Conservation (phyloP, 768 basidiomycete genomes). For the Boletus eberwhitei region DNA sequence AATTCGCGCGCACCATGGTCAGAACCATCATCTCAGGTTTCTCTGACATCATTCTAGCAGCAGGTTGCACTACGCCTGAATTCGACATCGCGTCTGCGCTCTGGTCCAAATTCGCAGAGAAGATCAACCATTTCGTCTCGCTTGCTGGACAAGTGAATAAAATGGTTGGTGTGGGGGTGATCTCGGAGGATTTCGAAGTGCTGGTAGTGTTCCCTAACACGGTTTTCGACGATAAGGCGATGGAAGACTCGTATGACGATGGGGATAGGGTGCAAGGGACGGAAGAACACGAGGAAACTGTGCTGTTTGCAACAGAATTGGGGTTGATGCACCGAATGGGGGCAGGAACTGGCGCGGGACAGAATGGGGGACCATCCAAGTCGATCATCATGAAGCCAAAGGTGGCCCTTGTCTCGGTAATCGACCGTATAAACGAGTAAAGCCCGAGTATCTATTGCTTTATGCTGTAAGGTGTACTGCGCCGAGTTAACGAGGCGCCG, state of each 20-base stretch:
- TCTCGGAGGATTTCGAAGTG: conserved; percentile 29
- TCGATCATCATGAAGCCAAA: conserved; percentile 31
- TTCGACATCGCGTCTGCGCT: conserved; percentile 37
- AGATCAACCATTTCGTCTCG: conserved; percentile 40
- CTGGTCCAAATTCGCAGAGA: conserved; percentile 38
- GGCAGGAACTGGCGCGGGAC: conserved; percentile 4
- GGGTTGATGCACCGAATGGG: conserved; percentile 27
- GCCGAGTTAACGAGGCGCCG: no score
- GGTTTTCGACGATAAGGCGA: conserved; percentile 10
- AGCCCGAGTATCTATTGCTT: no score
- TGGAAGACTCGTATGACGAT: conserved; percentile 27
- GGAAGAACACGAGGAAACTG: conserved; percentile 1
- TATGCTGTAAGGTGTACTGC: no score
- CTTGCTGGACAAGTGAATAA: conserved; percentile 44
- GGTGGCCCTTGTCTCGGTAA: conserved; percentile 32
- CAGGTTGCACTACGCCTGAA: conserved; percentile 19
- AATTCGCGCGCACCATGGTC: conserved; percentile 8
- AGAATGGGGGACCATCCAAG: conserved; percentile 17
- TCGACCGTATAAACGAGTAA: conserved; percentile 21
- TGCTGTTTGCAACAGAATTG: conserved; percentile 35
- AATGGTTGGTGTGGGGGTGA: conserved; percentile 18
- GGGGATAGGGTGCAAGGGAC: conserved; percentile 3
- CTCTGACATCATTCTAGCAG: conserved; percentile 25
- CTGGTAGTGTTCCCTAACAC: conserved; percentile 9
- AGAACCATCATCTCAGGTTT: conserved; percentile 18